phyloP scores from a whole-genome alignment of 345 rosid species.

The Eucalyptus marginata region DNA sequence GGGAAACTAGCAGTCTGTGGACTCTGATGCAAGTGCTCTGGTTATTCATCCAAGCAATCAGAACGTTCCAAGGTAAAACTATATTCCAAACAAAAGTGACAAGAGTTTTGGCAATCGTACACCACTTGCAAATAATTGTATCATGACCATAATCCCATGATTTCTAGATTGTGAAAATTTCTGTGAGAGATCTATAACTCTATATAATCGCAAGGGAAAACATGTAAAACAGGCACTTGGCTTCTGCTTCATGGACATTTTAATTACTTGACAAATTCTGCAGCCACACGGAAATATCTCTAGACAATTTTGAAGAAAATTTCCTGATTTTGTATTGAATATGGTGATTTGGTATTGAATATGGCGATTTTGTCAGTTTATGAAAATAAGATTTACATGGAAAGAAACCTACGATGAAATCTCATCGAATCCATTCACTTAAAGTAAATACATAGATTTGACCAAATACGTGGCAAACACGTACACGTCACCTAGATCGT shows the following conservation, averaged over 20 bases:
- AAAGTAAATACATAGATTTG: too few species aligned
- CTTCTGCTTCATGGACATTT: neutral
- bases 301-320: neutral
- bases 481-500: too few species aligned
- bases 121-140: neutral
- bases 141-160: neutral
- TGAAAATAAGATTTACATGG: too few species aligned
- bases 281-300: fast-evolving
- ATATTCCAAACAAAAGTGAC: neutral
- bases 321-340: neutral
- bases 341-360: neutral
- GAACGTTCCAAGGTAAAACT: fast-evolving
- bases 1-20: neutral
- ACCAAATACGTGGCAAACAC: too few species aligned
- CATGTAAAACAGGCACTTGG: neutral
- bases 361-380: too few species aligned
- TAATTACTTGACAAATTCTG: neutral
- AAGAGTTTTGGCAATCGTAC: neutral
- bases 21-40: neutral
- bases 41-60: neutral
- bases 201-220: neutral
- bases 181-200: neutral
- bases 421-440: too few species aligned
- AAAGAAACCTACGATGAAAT: too few species aligned
- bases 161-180: neutral